phyloP scores from a whole-genome alignment of 768 basidiomycete genomes.

The Boletus pseudo-olivaceus region DNA sequence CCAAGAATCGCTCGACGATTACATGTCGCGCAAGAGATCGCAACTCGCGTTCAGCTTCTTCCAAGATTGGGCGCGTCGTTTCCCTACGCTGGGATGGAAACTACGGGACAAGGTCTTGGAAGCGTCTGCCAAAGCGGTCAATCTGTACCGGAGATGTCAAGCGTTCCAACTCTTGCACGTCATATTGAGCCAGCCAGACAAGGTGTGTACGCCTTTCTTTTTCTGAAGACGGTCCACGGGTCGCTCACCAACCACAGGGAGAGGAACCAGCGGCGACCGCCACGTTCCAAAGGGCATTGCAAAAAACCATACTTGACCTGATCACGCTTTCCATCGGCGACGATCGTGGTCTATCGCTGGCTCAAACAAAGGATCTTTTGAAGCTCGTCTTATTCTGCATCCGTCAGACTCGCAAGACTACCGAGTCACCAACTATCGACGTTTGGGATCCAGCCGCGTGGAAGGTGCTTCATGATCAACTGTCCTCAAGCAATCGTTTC shows the following conservation, averaged over 20 bases:
- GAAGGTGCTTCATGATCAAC: conserved; percentile 42
- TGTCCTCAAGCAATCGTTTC: conserved; percentile 56
- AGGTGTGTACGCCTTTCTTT: conserved; percentile 13
- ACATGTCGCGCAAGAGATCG: conserved; percentile 77
- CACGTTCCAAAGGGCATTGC: conserved; percentile 47
- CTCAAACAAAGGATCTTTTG: conserved; percentile 76
- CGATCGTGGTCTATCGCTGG: conserved; percentile 44
- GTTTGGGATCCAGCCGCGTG: conserved; percentile 65
- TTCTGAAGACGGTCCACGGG: neutral
- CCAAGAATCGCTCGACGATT: conserved; percentile 65
- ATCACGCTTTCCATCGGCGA: conserved; percentile 49
- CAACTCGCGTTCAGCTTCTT: conserved; percentile 71
- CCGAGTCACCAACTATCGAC: conserved; percentile 29
- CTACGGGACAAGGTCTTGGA: conserved; percentile 59
- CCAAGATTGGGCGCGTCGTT: conserved; percentile 69
- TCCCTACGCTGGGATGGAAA: conserved; percentile 61
- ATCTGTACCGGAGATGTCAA: conserved; percentile 74
- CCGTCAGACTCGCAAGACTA: conserved; percentile 57
- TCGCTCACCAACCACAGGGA: conserved; percentile 26
- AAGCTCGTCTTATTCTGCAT: conserved; percentile 63
- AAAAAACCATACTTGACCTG: conserved; percentile 45
- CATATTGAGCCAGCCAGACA: conserved; percentile 46
- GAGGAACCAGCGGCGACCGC: conserved; percentile 40
- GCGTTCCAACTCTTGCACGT: conserved; percentile 67
- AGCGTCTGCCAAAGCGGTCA: conserved; percentile 58